Evolutionary conservation across 169 alveolate genomes (phyloP), one percentile per base, ranked within the genome.

Genomic region (Plasmodium inui): DNA sequence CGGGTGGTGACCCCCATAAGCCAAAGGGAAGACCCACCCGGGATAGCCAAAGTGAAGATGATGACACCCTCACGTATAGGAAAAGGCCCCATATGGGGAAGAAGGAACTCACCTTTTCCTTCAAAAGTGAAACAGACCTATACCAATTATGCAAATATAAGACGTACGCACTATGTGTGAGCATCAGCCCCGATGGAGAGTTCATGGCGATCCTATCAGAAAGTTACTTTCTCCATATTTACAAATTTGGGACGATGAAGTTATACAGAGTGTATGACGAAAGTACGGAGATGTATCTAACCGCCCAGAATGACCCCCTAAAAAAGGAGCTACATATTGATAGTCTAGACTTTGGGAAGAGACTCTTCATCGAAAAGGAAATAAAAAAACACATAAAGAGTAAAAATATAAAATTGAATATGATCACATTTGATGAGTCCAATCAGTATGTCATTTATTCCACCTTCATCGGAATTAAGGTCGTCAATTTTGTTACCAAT

Each of bases 341-440:
- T 80, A 95, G 97, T 50, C 82, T 96, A 53, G 99, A 98, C 74
- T 98, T 98, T 86, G 98, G 98, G 71, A 97, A 98, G 81, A 96
- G 99, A 32, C 94, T 97, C 46, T 98, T 98, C 41, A 96, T 96
- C 5, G 99, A 99, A 84, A 97, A 95, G 85, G 99, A 98, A 81
- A 91, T 99, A 32, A 97, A 96, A 71, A 98, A 96, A 92, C 82
- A 96, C 30, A 96, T 96, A 10, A 90, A 55, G 28, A 95, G 92
- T 95, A 70, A 83, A 55, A 72, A 95, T 72, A 97, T 95, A 50
- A 78, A 92, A 78, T 86, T 98, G 92, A 95, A 96, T 96, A 88
- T 88, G 94, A 61, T 94, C 97, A 88, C 95, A 78, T 99, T 99
- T 93, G 99, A 99, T 95, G 99, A 99, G 85, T 97, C 99, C 72